Base-by-base conservation (phyloP, 1,284 basidiomycete genomes). In the Rhodofomes roseus region DNA sequence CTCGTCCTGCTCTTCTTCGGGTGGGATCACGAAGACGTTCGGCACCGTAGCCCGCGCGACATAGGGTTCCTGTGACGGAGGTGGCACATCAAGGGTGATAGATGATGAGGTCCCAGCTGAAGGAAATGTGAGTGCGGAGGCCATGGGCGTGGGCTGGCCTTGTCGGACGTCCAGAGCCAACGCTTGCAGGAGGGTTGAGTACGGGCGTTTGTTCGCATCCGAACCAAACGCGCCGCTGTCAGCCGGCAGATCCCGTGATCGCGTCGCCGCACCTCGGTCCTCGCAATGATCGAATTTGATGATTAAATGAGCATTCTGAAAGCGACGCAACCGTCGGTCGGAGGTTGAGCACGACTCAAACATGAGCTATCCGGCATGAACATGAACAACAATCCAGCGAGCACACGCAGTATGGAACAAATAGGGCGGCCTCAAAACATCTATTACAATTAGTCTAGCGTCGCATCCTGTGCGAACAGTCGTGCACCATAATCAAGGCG, bases 1-100 rank as follows among this genome's bases (percentile, higher is more conserved):
- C 20, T 74, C 68, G 27, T 75, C 71, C 50, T 83, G 76, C 66
- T 90, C 87, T 70, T 90, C 88, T 67, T 86, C 88, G 29, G 88
- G 88, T 12, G 88, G 89, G 43, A 83, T 77, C 36, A 90, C 82
- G 64, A 86, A 84, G 58, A 90, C 85, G 63, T 84, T 79, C 14
- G 86, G 87, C 74, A 87, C 78, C 18, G 27, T 14, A 16, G 66
- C 60, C 23, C 68, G 66, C 41, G 69, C 68, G 39, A 75, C 68
- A 62, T 65, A 62, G 57, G 61, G 66, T 54, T 62, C 63, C 62
- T 65, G 67, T 50, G 61, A 67, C 50, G 66, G 67, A 52, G 68
- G 68, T 31, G 66, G 59, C 44, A 54, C 64, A 57, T 61, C 63
- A 57, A 55, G 64, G 58, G 43, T n/a, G 22, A 31, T 56, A 20